Conservation (phyloP, 805 yeast genomes). For the Ogataea degrootiae region DNA sequence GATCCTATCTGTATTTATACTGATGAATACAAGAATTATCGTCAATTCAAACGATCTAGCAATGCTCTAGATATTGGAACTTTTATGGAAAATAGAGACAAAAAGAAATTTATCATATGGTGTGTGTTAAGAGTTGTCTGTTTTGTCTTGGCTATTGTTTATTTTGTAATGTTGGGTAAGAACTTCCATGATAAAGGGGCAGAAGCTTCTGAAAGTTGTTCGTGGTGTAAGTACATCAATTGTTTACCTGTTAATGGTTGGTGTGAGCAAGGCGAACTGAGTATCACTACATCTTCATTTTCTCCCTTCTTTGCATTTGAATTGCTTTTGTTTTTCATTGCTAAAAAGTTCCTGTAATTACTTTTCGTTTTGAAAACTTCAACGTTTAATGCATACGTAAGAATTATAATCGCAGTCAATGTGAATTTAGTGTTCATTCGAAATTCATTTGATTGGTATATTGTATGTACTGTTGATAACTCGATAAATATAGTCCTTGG, state of each 20-base stretch:
- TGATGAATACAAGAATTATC: conserved; percentile 8
- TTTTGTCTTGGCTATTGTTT: conserved; percentile 42
- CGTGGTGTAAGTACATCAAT: conserved; percentile 71
- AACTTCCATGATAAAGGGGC: conserved; percentile 48
- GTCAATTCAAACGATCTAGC: conserved; percentile 16
- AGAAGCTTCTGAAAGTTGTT: conserved; percentile 38
- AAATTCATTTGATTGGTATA: too few relatives aligned
- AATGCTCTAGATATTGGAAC: conserved; percentile 6
- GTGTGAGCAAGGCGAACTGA: conserved; percentile 40
- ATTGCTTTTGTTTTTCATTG: not conserved
- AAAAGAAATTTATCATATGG: conserved; percentile 48
- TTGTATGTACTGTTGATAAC: too few relatives aligned
- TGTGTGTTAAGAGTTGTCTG: conserved; percentile 40
- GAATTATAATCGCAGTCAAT: too few relatives aligned
- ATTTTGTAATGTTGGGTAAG: conserved; percentile 43
- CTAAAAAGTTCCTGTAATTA: not conserved
- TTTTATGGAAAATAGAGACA: conserved; percentile 26
- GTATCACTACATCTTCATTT: conserved; percentile 3
- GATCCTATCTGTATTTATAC: conserved; percentile 46
- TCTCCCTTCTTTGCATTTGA: not conserved
- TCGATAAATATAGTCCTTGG: too few relatives aligned
- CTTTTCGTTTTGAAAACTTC: too few relatives aligned
- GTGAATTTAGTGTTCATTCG: too few relatives aligned
- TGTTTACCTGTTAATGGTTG: conserved; percentile 68
- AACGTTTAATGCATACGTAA: too few relatives aligned